phyloP scores from a whole-genome alignment of 164 flowering plant genomes.

The Vitis labrusca region DNA sequence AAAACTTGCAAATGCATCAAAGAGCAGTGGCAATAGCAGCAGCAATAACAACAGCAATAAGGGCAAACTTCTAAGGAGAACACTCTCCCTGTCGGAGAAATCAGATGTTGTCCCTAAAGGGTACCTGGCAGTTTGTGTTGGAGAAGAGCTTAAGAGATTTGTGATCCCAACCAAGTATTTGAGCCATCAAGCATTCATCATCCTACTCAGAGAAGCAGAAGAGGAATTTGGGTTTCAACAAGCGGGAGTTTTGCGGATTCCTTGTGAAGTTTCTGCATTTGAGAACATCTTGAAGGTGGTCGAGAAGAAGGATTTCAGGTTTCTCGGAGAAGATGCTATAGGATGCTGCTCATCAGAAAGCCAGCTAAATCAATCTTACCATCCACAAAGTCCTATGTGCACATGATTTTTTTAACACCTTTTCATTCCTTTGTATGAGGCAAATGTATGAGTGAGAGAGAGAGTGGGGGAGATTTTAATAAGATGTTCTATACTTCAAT shows the following conservation, averaged over 20 bases:
- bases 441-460: not conserved
- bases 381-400: constrained; percentile 57
- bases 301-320: constrained; percentile 43
- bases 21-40: constrained; percentile 19
- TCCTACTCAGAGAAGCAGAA: constrained; percentile 76
- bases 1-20: constrained; percentile 61
- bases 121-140: constrained; percentile 78
- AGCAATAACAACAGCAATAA: constrained; percentile 29
- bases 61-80: constrained; percentile 72
- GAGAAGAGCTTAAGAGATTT: constrained; percentile 72
- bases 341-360: constrained; percentile 42
- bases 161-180: constrained; percentile 75
- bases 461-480: not conserved
- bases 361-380: constrained; percentile 37
- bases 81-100: constrained; percentile 65
- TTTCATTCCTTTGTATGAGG: constrained; percentile 6
- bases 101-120: constrained; percentile 65
- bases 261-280: constrained; percentile 69
- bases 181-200: constrained; percentile 61
- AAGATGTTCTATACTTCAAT: too few species aligned
- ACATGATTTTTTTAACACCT: constrained; percentile 29
- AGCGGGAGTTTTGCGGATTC: constrained; percentile 74
- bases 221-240: constrained; percentile 92
- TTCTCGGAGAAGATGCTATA: constrained; percentile 21
- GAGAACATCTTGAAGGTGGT: constrained; percentile 68